phyloP scores from a whole-genome alignment of 352 stramenopile genomes.

The Globisporangium solare region DNA sequence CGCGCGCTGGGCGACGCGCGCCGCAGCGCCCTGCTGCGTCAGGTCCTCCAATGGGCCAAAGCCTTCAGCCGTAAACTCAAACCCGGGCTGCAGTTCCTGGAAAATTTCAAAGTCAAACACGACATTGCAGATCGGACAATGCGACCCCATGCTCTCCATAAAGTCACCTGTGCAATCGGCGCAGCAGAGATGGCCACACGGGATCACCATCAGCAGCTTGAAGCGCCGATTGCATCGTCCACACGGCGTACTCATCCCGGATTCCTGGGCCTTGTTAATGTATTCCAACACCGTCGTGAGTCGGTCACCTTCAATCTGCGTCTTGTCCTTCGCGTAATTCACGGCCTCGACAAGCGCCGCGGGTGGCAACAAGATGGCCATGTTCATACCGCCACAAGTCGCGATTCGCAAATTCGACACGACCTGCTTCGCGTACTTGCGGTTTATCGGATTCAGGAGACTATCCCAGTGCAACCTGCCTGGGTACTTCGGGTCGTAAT shows the following conservation, averaged over 20 bases:
- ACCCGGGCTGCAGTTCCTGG: slow-evolving; percentile 81
- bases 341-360: slow-evolving; percentile 54
- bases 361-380: slow-evolving; percentile 38
- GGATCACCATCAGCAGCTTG: slow-evolving; percentile 88
- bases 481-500: slow-evolving; percentile 62
- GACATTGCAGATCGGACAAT: slow-evolving; percentile 48
- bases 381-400: slow-evolving; percentile 44
- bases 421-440: slow-evolving; percentile 50
- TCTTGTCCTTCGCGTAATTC: slow-evolving; percentile 36
- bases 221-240: slow-evolving; percentile 78
- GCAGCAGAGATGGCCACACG: slow-evolving; percentile 91
- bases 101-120: slow-evolving; percentile 87
- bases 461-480: slow-evolving; percentile 61
- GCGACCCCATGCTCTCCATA: slow-evolving; percentile 40
- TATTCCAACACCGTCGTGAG: slow-evolving; percentile 40
- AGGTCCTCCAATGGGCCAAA: slow-evolving; percentile 19
- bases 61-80: slow-evolving; percentile 40
- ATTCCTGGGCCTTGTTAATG: slow-evolving; percentile 42
- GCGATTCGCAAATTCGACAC: slow-evolving; percentile 56
- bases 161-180: slow-evolving; percentile 89
- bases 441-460: slow-evolving; percentile 70
- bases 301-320: slow-evolving; percentile 39
- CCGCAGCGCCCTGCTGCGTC: background rate
- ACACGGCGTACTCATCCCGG: slow-evolving; percentile 58
- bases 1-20: background rate